phyloP scores from a whole-genome alignment of 768 basidiomycete genomes.

The Leccinum subgranulosum region DNA sequence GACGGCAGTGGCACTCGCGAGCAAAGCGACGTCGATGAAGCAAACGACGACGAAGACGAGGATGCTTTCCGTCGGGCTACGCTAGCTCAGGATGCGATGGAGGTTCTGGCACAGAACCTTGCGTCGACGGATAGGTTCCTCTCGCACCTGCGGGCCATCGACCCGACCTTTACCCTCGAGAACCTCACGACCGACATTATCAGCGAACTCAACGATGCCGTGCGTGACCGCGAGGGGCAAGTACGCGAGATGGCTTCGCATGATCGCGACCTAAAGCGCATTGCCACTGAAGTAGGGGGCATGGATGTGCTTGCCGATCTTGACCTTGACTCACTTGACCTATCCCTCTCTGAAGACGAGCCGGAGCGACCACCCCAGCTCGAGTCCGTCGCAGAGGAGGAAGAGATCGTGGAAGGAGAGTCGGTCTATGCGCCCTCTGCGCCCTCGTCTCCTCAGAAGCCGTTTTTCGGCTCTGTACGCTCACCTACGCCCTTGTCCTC shows the following conservation, averaged over 20 bases:
- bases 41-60: conserved; percentile 27
- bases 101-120: conserved; percentile 68
- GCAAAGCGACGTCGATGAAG: conserved; percentile 8
- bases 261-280: conserved; percentile 77
- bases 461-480: conserved; percentile 52
- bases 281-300: conserved; percentile 75
- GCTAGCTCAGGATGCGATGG: conserved; percentile 58
- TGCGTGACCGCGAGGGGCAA: conserved; percentile 76
- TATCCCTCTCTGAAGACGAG: conserved; percentile 28
- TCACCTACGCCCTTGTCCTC: conserved; percentile 50
- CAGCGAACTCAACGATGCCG: conserved; percentile 69
- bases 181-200: conserved; percentile 72
- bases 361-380: conserved; percentile 28
- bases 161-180: conserved; percentile 55
- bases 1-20: conserved; percentile 12
- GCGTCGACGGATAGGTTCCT: conserved; percentile 78
- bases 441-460: conserved; percentile 50
- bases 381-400: conserved; percentile 40
- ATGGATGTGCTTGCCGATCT: conserved; percentile 66
- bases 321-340: conserved; percentile 67
- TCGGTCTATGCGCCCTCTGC: conserved; percentile 38
- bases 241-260: conserved; percentile 73
- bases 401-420: conserved; percentile 38
- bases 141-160: conserved; percentile 64
- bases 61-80: conserved; percentile 24